Conservation (phyloP, 176 grass and related monocot species). For the Puccinellia tenuiflora region DNA sequence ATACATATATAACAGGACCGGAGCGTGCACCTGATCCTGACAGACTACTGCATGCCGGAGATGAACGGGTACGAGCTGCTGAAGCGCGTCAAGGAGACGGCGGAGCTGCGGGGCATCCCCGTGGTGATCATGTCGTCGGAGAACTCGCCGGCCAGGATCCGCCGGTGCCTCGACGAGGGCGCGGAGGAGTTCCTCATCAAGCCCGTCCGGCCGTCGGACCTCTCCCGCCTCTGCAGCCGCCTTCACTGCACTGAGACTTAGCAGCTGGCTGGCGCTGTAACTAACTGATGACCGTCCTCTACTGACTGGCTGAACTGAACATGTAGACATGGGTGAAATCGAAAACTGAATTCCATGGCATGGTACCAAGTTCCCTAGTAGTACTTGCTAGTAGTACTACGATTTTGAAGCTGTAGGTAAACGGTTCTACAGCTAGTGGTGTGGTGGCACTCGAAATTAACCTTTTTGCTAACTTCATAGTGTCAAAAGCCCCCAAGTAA, state of each 20-base stretch:
- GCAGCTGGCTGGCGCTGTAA: background rate
- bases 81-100: constrained; percentile 50
- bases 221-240: constrained; percentile 33
- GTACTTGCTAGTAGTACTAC: too few relatives aligned
- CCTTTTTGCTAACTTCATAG: too few relatives aligned
- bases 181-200: constrained; percentile 42
- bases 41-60: constrained; percentile 55
- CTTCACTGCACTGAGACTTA: background rate
- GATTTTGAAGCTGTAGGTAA: too few relatives aligned
- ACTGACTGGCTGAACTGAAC: background rate
- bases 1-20: too few relatives aligned
- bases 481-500: too few relatives aligned
- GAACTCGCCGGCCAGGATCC: constrained; percentile 45
- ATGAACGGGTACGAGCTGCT: constrained; percentile 52
- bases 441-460: too few relatives aligned
- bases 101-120: constrained; percentile 41
- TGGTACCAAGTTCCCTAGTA: too few relatives aligned
- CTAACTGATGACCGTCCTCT: background rate
- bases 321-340: too few relatives aligned
- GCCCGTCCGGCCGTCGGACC: constrained; percentile 26
- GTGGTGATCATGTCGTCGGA: constrained; percentile 64
- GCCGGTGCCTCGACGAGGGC: constrained; percentile 39
- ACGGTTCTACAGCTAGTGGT: too few relatives aligned
- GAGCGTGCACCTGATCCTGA: constrained; percentile 33
- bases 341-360: too few relatives aligned